Evolutionary conservation across 768 basidiomycete genomes (phyloP), one percentile per base, ranked within the genome.

Genomic region (Paxillus involutus): DNA sequence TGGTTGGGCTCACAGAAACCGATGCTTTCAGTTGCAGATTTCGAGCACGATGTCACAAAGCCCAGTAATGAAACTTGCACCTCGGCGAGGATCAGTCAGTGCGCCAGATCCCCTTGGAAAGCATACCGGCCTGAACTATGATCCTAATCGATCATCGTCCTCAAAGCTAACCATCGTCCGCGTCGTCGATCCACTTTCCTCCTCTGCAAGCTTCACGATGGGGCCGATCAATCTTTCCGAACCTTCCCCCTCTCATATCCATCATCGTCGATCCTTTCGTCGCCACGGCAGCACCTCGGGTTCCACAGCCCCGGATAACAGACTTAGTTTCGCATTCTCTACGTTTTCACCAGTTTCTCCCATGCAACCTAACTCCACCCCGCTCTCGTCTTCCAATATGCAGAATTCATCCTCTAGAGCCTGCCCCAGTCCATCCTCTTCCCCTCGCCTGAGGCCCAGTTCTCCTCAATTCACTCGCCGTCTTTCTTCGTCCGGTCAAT

Each of bases 151-250:
- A 55, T 76, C 80, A 2, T 79, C 83, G 0, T 83, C 82, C 24
- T 84, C 81, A 68, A 83, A 75, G 4, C 75, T 91, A 39, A 90
- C 88, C 47, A 91, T 92, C 71, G 85, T 91, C 24, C 85, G 86
- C 51, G 84, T 90, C 48, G 70, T 65, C 47, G 68, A 70, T 67
- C 64, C 57, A 62, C 55, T 30, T 66, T 11, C 61, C 36, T 65
- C 63, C 57, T 64, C 73, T 50, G 10, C 52, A 13, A 47, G 42
- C 36, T 24, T 30, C 16, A 63, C 44, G 47, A 56, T 39, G 9
- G 47, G 54, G 26, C 42, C 56, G n/a, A 45, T 62, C 45, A 69
- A 60, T 59, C 63, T 56, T 41, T 66, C 53, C 49, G 71, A 63
- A 49, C 67, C 46, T 29, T 67, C 58, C 46, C 42, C 66, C 52